Percentiles rank a stretch among this genome's conserved stretches.
phyloP scores from a whole-genome alignment of 352 stramenopile genomes.

The Phytophthora hybrid region DNA sequence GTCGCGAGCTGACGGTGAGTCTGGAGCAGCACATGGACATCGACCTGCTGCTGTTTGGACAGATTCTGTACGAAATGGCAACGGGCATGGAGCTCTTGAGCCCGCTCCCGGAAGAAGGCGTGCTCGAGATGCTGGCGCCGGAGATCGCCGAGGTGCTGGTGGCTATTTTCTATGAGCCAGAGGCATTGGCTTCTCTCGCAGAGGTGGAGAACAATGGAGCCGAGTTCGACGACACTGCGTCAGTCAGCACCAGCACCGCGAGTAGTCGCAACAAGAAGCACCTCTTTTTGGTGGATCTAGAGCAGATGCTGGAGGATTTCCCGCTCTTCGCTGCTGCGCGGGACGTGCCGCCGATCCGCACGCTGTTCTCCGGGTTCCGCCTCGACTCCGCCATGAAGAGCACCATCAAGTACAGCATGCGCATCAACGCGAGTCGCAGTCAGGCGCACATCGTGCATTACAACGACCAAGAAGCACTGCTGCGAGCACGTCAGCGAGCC shows the following conservation, averaged over 20 bases:
- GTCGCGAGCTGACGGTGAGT: slow-evolving; percentile 63
- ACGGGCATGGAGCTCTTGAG: slow-evolving; percentile 65
- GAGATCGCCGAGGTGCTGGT: slow-evolving; percentile 69
- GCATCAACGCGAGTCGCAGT: slow-evolving; percentile 76
- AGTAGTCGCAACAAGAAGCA: slow-evolving; percentile 43
- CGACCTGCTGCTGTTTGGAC: slow-evolving; percentile 75
- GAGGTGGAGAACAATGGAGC: slow-evolving; percentile 11
- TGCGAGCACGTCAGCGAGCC: slow-evolving; percentile 58
- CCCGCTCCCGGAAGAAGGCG: slow-evolving; percentile 49
- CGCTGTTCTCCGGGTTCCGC: slow-evolving; percentile 70
- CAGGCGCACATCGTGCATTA: slow-evolving; percentile 78
- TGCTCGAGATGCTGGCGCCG: slow-evolving; percentile 58
- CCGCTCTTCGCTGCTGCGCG: slow-evolving; percentile 49
- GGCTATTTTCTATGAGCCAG: slow-evolving; percentile 58
- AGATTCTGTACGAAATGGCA: slow-evolving; percentile 83
- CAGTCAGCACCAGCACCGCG: slow-evolving; percentile 23
- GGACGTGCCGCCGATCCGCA: slow-evolving; percentile 55
- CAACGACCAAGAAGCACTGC: slow-evolving; percentile 63
- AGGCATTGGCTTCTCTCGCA: slow-evolving; percentile 10
- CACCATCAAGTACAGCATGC: slow-evolving; percentile 79
- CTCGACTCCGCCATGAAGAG: slow-evolving; percentile 82
- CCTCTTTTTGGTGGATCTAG: slow-evolving; percentile 49
- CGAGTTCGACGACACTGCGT: slow-evolving; percentile 34
- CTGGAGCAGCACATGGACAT: slow-evolving; percentile 74
- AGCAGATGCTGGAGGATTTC: slow-evolving; percentile 47